Conservation (phyloP, 73 alveolate species). For the Paramecium octaurelia region DNA sequence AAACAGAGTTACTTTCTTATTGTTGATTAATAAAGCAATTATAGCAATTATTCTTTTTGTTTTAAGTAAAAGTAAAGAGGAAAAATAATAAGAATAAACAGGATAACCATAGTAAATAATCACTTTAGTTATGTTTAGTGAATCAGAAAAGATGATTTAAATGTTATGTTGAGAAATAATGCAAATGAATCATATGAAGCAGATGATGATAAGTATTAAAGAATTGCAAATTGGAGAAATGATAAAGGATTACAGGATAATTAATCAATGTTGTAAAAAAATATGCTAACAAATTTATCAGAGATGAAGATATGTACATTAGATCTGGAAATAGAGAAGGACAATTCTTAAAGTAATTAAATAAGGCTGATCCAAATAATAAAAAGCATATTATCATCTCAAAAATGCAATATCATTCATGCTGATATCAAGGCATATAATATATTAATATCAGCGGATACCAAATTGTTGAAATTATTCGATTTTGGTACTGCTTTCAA, state of each 20-base stretch:
- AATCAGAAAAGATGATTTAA: slow-evolving; percentile 1
- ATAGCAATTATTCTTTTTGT: not conserved
- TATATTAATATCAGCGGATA: slow-evolving; percentile 73
- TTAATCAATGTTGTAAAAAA: slow-evolving; percentile 53
- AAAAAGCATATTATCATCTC: too few relatives aligned
- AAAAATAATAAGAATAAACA: not conserved
- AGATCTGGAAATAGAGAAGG: slow-evolving; percentile 80
- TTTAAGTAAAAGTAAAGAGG: not conserved
- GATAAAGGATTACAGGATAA: slow-evolving; percentile 31
- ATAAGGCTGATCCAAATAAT: slow-evolving; percentile 70
- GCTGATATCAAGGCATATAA: slow-evolving; percentile 91
- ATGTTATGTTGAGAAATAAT: not conserved
- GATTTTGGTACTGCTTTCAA: slow-evolving; percentile 89
- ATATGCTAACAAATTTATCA: slow-evolving; percentile 80
- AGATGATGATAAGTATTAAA: not conserved
- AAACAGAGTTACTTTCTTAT: not conserved
- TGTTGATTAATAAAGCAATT: not conserved
- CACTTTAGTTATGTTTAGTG: slow-evolving; percentile 3
- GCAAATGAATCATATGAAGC: not conserved
- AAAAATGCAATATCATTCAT: slow-evolving; percentile 73
- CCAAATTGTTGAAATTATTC: slow-evolving; percentile 73
- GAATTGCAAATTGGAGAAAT: slow-evolving; percentile 47
- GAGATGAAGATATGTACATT: slow-evolving; percentile 72
- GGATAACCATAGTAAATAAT: not conserved
- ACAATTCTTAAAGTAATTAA: slow-evolving; percentile 64